phyloP scores from a whole-genome alignment of 2,329 filamentous ascomycete species.

The Exophiala alcalophila region DNA sequence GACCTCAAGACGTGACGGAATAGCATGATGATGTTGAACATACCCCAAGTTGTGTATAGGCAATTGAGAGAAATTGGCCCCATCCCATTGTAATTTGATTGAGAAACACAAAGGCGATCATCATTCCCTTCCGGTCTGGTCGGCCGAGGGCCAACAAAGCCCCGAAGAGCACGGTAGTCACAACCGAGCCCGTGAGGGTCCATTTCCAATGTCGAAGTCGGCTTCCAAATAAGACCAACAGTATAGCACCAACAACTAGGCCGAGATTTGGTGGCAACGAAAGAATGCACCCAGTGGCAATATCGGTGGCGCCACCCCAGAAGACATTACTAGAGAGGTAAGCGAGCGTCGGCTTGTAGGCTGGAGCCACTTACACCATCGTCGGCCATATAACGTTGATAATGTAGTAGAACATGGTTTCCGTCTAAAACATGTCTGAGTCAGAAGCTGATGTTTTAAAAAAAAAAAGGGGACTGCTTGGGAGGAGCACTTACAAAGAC shows the following conservation, averaged over 20 bases:
- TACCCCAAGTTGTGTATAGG: slow-evolving; percentile 50
- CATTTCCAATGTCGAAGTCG: slow-evolving; percentile 48
- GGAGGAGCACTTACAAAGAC: slow-evolving; percentile 34
- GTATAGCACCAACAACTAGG: slow-evolving; percentile 44
- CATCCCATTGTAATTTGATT: slow-evolving; percentile 46
- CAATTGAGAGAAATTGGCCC: slow-evolving; percentile 49
- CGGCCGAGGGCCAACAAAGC: slow-evolving; percentile 44
- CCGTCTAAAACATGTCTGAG: slow-evolving; percentile 1
- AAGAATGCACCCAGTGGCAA: slow-evolving; percentile 38
- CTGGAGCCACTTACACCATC: slow-evolving; percentile 47
- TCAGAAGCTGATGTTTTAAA: slow-evolving; percentile 25
- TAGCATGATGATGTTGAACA: slow-evolving; percentile 10
- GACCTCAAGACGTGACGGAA: background rate
- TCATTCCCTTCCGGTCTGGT: slow-evolving; percentile 45
- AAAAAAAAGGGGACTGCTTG: slow-evolving; percentile 46
- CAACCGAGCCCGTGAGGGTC: slow-evolving; percentile 44
- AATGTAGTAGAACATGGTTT: slow-evolving; percentile 47
- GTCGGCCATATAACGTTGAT: slow-evolving; percentile 48
- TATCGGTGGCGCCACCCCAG: slow-evolving; percentile 30
- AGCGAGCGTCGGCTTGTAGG: slow-evolving; percentile 30
- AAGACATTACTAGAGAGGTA: slow-evolving; percentile 4
- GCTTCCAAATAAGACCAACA: slow-evolving; percentile 43
- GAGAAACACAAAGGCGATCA: slow-evolving; percentile 48
- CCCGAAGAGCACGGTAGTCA: slow-evolving; percentile 50
- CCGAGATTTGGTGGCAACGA: slow-evolving; percentile 47